Conservation (phyloP, 2,329 filamentous ascomycete species). For the Xylariales sp. region DNA sequence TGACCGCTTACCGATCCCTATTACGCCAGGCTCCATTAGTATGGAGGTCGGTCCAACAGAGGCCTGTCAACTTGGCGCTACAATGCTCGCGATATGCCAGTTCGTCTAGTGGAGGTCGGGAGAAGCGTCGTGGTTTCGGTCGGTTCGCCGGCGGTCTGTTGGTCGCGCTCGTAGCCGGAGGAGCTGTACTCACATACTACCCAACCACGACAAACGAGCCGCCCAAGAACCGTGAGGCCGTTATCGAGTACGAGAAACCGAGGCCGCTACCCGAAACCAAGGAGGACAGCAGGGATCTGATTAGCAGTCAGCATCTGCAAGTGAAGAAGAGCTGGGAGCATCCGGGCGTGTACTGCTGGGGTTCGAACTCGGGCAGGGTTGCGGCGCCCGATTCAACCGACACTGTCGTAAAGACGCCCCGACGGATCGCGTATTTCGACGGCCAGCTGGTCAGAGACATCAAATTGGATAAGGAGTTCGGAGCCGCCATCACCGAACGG, state of each 20-base stretch:
- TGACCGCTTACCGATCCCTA: conserved; percentile 30
- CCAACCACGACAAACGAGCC: conserved; percentile 39
- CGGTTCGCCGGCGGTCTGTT: conserved; percentile 44
- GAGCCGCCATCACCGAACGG: conserved; percentile 86
- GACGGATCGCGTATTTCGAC: conserved; percentile 84
- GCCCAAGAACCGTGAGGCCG: conserved; percentile 54
- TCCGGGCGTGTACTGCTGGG: conserved; percentile 94
- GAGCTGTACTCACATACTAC: conserved; percentile 45
- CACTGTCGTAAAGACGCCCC: conserved; percentile 79
- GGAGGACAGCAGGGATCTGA: conserved; percentile 78
- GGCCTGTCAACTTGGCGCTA: conserved; percentile 2
- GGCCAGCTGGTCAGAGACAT: conserved; percentile 85
- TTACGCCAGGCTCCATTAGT: conserved; percentile 27
- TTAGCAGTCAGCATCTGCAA: conserved; percentile 88
- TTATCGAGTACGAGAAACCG: conserved; percentile 76
- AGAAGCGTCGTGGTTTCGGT: conserved; percentile 34
- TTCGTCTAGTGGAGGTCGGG: conserved; percentile 29
- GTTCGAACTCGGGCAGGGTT: conserved; percentile 86
- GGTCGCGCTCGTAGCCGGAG: conserved; percentile 43
- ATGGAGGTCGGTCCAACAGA: conserved; percentile 20
- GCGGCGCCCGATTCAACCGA: conserved; percentile 86
- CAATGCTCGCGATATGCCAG: conserved; percentile 42
- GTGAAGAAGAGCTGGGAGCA: conserved; percentile 84
- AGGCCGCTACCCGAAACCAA: conserved; percentile 68
- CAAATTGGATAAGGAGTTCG: conserved; percentile 84